Base-by-base conservation (phyloP, 1,284 basidiomycete genomes). In the Exsudoporus floridanus region DNA sequence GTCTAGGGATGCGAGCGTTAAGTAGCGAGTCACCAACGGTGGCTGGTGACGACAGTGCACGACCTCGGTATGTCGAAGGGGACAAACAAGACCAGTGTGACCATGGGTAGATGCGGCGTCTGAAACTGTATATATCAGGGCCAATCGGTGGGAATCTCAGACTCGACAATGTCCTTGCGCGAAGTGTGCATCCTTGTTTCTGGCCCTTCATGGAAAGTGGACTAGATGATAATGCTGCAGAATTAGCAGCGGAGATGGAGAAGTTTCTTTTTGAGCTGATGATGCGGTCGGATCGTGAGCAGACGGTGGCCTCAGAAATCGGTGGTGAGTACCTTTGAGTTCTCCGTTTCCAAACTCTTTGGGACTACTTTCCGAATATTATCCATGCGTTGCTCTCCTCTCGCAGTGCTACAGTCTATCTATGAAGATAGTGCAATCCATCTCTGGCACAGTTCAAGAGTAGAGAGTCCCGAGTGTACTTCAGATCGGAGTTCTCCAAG, bases 331-430 rank as follows among this genome's bases (percentile, higher is more conserved):
- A 23, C 7, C 14, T 14, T 43, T 30, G n/a, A 27, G 34, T 33
- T 16, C 34, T 41, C 18, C 13, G 44, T 28, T 27, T 13, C 30
- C 45, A 14, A 45, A 16, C 12, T 16, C 35, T 19, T 12, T 12
- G 7, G 27, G 30, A 30, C 21, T 19, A 14, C 7, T 39, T 23
- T 27, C 37, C 52, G 43, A 37, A 28, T 37, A 23, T 23, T 5
- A 23, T 23, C 27, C 44, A 33, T 30, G 7, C 25, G 35, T 27
- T 33, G 36, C 55, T 49, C 57, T 55, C 40, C 52, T 30, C 14
- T 55, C 60, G 34, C 66, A 88, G 90, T 90, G 16, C 76, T 95
- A 7, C 82, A 84, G 61, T 89, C 90, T 14, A 95, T 95, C 64
- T 94, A 94, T 63, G 88, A 90, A 30, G 82, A 87, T 14, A 73